Evolutionary conservation across 2,329 filamentous ascomycete genomes (phyloP).

Genomic region (Lomentospora prolificans): DNA sequence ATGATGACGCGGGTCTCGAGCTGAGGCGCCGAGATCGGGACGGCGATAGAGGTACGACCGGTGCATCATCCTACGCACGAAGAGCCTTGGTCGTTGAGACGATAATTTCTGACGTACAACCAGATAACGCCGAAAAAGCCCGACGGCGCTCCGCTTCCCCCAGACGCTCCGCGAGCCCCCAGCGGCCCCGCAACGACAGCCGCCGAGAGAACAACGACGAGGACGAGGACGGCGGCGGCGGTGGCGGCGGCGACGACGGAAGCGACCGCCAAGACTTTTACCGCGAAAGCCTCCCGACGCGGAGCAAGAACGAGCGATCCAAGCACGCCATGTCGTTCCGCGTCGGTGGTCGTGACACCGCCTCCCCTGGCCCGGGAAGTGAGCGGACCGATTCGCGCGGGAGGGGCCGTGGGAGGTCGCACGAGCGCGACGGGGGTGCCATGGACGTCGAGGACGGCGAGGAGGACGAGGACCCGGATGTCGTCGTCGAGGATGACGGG

Average conservation of each 20-base stretch:
- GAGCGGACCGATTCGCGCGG: slow-evolving; percentile 8
- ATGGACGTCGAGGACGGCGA: slow-evolving; percentile 16
- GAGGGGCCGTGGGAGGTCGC: slow-evolving; percentile 9
- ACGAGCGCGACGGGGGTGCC: slow-evolving; percentile 8
- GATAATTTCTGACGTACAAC: background rate
- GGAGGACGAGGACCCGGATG: slow-evolving; percentile 35
- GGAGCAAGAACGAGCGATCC: slow-evolving; percentile 13
- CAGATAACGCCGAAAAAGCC: slow-evolving; percentile 13
- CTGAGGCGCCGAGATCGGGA: slow-evolving; percentile 5
- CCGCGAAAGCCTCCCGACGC: slow-evolving; percentile 12
- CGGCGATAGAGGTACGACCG: slow-evolving; percentile 12
- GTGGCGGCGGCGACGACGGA: slow-evolving; percentile 3
- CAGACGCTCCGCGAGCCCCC: slow-evolving; percentile 15
- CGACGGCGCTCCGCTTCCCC: slow-evolving; percentile 29
- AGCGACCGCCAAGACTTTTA: slow-evolving; percentile 2
- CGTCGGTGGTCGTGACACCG: slow-evolving; percentile 14
- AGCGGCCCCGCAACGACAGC: slow-evolving; percentile 4
- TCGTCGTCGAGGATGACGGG: slow-evolving; percentile 54
- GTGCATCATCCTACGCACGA: background rate
- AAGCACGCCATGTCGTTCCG: slow-evolving; percentile 25
- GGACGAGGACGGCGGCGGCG: too few species aligned
- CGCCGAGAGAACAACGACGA: background rate
- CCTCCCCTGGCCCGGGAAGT: slow-evolving; percentile 6
- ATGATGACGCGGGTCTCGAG: slow-evolving; percentile 6
- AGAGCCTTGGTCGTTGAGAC: too few species aligned